These are phyloP conservation scores for Cryptococcus jaspeensis DNA, from an alignment of 1,284 basidiomycete species.

Conservation along the genomic window DNA sequence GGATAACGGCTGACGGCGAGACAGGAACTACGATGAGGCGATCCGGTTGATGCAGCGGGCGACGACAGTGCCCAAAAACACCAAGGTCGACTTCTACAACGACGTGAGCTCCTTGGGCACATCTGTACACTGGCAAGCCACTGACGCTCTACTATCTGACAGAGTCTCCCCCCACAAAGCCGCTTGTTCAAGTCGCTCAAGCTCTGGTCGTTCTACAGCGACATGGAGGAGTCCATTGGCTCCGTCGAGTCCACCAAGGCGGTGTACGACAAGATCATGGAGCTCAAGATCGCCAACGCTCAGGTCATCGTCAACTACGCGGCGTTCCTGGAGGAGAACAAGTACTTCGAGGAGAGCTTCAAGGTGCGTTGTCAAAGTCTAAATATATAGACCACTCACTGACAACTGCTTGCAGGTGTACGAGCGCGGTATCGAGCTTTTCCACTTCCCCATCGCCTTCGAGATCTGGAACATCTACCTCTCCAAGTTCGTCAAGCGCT, in stretches of 20 bases:
- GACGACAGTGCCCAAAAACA: slow-evolving; percentile 81
- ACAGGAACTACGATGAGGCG: slow-evolving; percentile 94
- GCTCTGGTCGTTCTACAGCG: slow-evolving; percentile 98
- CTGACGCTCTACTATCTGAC: neutral
- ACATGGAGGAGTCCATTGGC: slow-evolving; percentile 94
- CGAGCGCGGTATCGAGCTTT: slow-evolving; percentile 94
- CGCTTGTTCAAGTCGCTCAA: slow-evolving; percentile 97
- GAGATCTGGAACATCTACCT: slow-evolving; percentile 99
- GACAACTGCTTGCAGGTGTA: slow-evolving; percentile 63
- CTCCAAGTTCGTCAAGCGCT: slow-evolving; percentile 94
- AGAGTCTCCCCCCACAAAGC: slow-evolving; percentile 79
- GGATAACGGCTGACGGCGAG: slow-evolving; percentile 11
- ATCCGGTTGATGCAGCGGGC: slow-evolving; percentile 95
- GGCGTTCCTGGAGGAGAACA: slow-evolving; percentile 92
- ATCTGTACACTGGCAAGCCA: neutral
- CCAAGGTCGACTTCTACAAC: slow-evolving; percentile 91
- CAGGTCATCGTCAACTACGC: slow-evolving; percentile 98
- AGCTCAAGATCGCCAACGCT: slow-evolving; percentile 97
- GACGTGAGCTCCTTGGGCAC: slow-evolving; percentile 61
- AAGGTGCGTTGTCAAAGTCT: slow-evolving; percentile 59
- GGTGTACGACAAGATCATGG: slow-evolving; percentile 95
- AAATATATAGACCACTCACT: slow-evolving; percentile 6
- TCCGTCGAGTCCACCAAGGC: slow-evolving; percentile 87
- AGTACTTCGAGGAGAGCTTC: slow-evolving; percentile 98
- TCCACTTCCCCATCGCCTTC: slow-evolving; percentile 97